These are phyloP conservation scores for Triticum turgidum DNA, from an alignment of 176 grass and related monocot species.

Conservation along the genomic window DNA sequence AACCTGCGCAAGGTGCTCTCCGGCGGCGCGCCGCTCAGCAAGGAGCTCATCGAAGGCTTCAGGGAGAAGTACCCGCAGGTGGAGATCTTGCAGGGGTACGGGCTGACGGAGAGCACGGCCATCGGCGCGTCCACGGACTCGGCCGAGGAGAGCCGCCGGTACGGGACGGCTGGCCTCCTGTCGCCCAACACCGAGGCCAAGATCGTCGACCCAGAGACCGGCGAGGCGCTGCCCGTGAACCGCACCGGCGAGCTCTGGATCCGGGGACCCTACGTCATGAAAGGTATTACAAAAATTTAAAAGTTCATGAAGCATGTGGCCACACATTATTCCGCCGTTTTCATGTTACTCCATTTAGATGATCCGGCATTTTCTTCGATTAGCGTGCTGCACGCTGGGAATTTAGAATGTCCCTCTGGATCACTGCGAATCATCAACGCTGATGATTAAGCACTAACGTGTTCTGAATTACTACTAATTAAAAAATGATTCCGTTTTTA, in stretches of 20 bases:
- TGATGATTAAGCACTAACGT: neutral
- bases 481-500: neutral
- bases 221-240: constrained; percentile 54
- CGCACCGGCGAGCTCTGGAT: constrained; percentile 92
- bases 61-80: constrained; percentile 79
- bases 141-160: constrained; percentile 77
- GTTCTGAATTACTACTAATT: neutral
- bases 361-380: neutral
- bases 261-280: constrained; percentile 88
- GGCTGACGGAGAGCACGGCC: constrained; percentile 88
- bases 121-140: constrained; percentile 95
- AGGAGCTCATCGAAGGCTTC: constrained; percentile 90
- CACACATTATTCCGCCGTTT: neutral
- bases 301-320: neutral
- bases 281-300: constrained; percentile 47
- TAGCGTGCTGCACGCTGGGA: neutral
- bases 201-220: constrained; percentile 82
- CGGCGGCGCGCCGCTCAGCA: constrained; percentile 78
- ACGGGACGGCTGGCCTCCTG: constrained; percentile 86
- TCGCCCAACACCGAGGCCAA: constrained; percentile 82
- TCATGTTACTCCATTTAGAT: neutral
- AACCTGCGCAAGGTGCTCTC: constrained; percentile 62
- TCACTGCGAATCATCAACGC: neutral
- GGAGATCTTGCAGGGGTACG: constrained; percentile 92
- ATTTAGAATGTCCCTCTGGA: neutral